Base-by-base conservation (phyloP, 2,329 filamentous ascomycete species). In the Lizonia empirigonia region DNA sequence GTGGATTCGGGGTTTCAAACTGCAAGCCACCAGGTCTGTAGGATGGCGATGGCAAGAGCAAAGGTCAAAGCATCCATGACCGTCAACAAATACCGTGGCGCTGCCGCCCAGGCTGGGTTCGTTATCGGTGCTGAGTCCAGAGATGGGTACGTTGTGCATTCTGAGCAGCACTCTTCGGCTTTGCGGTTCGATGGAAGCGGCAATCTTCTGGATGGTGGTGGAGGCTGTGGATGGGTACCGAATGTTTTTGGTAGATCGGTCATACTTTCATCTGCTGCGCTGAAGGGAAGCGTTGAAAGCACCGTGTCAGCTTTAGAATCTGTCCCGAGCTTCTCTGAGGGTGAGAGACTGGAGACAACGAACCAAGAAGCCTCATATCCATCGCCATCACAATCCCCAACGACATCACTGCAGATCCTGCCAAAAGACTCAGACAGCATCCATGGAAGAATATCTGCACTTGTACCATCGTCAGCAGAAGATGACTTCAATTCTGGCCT, bases 1-100 rank as follows among this genome's bases (percentile, higher is more conserved):
- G 7, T 18, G 8, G 40, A 56, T 8, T 49, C 56, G 8, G 52
- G 47, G 0, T 66, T 65, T 32, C 64, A 67, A 37, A 63, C 53
- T 16, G 30, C 34, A 22, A 33, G 35, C 1, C 26, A 29, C 12
- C 13, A 26, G 2, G 12, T 27, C 6, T 45, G 45, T 7, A 52
- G 41, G 2, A 35, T 26, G 3, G 45, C 54, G 3, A 34, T 67
- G 3, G 20, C 38, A 5, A 53, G 42, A 22, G 56, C 59, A 7
- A 64, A 64, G 22, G 36, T 32, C 12, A 61, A 58, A 33, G 58
- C 57, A 7, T 38, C 47, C 0, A 37, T 56, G 9, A 52, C 38
- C 5, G 56, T 44, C 1, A 57, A 39, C 22, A 60, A 33, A 27
- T 49, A 56, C 5, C 47, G 53, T 5, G 18, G 26, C 1, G 37